Evolutionary conservation across 805 yeast genomes (phyloP), one percentile per base, ranked within the genome.

Genomic region (Nakazawaea wickerhamii): DNA sequence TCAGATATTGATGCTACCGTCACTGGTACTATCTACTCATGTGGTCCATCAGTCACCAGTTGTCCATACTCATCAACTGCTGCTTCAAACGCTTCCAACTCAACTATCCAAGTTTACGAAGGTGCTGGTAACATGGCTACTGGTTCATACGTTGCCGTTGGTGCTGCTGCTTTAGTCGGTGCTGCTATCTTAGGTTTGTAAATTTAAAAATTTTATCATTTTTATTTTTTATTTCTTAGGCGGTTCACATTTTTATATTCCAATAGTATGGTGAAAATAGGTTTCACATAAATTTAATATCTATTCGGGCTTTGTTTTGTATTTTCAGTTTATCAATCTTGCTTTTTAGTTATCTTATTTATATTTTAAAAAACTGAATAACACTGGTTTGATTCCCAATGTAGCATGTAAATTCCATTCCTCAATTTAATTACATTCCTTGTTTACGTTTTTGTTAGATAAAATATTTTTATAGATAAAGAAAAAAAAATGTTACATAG

Each of bases 1-100:
- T 54, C 60, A 36, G 59, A 63, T 47, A 62, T 55, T 14, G 49
- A 51, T 36, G 48, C 61, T 48, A 61, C 70, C 50, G 62, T 68
- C 50, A 58, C 68, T 55, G 73, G 60, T 47, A 70, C 78, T 59
- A 59, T 70, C 68, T 65, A 71, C 52, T 60, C 67, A 45, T 71
- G 75, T 61, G 73, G 50, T 39, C 50, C 66, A 17, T 54, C 55
- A 40, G 73, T 70, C 57, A 71, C 77, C 50, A 54, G 64, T 67
- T 74, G 79, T 64, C 77, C 77, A 56, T 48, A 48, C 55, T 41
- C 49, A 35, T 47, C 50, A 47, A 43, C 53, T 27, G 47, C 54
- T 32, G 44, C 30, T 48, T 51, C 55, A 45, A 34, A 26, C 39
- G 45, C 55, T 2, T 25, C 27, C 27, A 25, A 9, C 2, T 13